Conservation (phyloP, 192 early-diverging fungal genomes). For the Spinellus fusiger region DNA sequence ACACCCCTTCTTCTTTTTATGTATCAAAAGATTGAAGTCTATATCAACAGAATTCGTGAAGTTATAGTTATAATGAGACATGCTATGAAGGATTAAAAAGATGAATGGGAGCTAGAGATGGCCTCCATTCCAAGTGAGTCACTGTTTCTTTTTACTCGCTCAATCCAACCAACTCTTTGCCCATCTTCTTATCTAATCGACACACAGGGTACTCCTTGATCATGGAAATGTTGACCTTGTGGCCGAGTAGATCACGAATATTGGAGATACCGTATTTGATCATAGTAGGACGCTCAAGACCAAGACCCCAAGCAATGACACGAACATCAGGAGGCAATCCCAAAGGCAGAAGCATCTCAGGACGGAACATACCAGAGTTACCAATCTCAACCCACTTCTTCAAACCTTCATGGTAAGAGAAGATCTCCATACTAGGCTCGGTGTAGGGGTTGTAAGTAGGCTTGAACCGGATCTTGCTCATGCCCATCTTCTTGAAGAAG, state of each 20-base stretch:
- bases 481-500: slow-evolving; percentile 97
- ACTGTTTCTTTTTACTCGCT: no score
- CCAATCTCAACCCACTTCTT: slow-evolving; percentile 93
- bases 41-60: no score
- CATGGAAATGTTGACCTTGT: slow-evolving; percentile 89
- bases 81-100: no score
- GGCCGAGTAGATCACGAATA: slow-evolving; percentile 92
- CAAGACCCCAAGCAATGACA: slow-evolving; percentile 97
- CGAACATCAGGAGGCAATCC: slow-evolving; percentile 91
- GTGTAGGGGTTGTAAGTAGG: slow-evolving; percentile 99
- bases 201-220: slow-evolving; percentile 86
- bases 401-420: slow-evolving; percentile 87
- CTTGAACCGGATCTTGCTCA: slow-evolving; percentile 93
- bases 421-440: slow-evolving; percentile 99
- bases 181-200: slow-evolving; percentile 89
- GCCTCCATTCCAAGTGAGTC: no score
- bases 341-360: slow-evolving; percentile 94
- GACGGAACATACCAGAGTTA: slow-evolving; percentile 99
- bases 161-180: slow-evolving; percentile 50
- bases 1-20: no score
- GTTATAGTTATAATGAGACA: no score
- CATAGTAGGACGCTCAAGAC: slow-evolving; percentile 97
- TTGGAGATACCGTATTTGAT: slow-evolving; percentile 93
- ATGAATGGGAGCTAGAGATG: no score
- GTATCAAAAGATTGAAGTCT: no score